These are phyloP conservation scores for Fusarium keratoplasticum DNA, from an alignment of 2,329 filamentous ascomycete genomes.

Conservation along the genomic window DNA sequence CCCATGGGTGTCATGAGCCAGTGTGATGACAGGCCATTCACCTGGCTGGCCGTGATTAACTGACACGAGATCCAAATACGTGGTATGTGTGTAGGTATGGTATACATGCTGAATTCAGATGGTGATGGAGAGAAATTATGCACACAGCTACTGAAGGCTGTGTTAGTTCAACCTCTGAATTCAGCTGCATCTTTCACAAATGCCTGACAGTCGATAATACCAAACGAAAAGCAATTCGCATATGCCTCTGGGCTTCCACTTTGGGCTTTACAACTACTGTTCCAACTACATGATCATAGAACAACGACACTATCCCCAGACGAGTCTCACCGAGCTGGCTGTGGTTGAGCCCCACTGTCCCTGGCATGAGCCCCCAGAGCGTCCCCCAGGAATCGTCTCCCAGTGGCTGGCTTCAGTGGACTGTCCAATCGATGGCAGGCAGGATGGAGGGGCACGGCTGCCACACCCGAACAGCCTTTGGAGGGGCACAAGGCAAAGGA, in stretches of 20 bases:
- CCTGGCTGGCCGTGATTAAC: neutral
- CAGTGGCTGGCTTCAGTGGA: conserved; percentile 36
- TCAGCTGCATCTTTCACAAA: neutral
- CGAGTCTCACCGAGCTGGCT: conserved; percentile 44
- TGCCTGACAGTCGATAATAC: neutral
- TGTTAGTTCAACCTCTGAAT: neutral
- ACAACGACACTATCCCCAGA: conserved; percentile 31
- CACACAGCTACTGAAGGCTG: neutral
- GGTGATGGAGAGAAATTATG: neutral
- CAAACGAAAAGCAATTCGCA: neutral
- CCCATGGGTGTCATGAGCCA: neutral
- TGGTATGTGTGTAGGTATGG: neutral
- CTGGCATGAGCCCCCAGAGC: conserved; percentile 17
- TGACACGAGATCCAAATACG: neutral
- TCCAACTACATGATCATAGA: neutral
- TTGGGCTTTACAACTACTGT: neutral
- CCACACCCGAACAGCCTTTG: conserved; percentile 34
- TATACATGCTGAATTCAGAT: neutral
- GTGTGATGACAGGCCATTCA: neutral
- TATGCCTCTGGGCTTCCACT: neutral
- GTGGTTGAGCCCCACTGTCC: conserved; percentile 40
- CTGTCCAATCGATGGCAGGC: conserved; percentile 9
- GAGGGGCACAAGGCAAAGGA: conserved; percentile 41
- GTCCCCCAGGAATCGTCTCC: conserved; percentile 7
- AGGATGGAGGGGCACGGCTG: conserved; percentile 35